Evolutionary conservation across 371 early-diverging fungal species (phyloP), one percentile per base, ranked within the genome.

Genomic region (Syncephalastrum sp.): DNA sequence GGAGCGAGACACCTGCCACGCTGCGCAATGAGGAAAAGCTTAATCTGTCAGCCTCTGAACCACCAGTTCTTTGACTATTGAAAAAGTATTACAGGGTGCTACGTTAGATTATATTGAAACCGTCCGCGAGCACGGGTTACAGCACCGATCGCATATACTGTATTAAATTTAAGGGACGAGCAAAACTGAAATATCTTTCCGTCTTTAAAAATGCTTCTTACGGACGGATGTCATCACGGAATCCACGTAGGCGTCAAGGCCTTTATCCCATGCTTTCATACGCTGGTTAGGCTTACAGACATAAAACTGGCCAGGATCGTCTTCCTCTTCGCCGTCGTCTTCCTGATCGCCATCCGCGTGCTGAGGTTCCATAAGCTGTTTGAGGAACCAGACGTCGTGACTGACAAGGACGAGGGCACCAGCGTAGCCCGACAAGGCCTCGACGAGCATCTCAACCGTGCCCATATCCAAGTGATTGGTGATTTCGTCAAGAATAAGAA

Each of bases 381-480:
- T 81, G 56, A 90, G 57, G 65, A 90, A 89, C 79, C 83, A 87
- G 15, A 85, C 65, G 60, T 91, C 91, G 78, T 91, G 91, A 54
- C 85, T 83, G 15, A 91, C 88, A 16, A 84, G 53, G 7, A 91
- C 72, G 17, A 90, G 71, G 6, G 81, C 86, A 2, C 91, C 85
- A 3, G 79, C 55, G 60, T 72, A 91, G 8, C 68, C 80, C 24
- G 75, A 69, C 21, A 91, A 61, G 1, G 83, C 85, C 10, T 83
- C 82, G 5, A 82, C 75, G 14, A 91, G 54, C 6, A 79, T 79
- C 41, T 89, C 85, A 10, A 89, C 84, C 7, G 85, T 85, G 16
- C 83, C 85, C 82, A 91, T 85, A 76, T 91, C 90, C 61, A 86
- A 68, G 58, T 90, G 91, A 64, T 93, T 95, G 19, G 91, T 91